Evolutionary conservation across 2,329 filamentous ascomycete species (phyloP).

Genomic region (Clarireedia monteithiana): DNA sequence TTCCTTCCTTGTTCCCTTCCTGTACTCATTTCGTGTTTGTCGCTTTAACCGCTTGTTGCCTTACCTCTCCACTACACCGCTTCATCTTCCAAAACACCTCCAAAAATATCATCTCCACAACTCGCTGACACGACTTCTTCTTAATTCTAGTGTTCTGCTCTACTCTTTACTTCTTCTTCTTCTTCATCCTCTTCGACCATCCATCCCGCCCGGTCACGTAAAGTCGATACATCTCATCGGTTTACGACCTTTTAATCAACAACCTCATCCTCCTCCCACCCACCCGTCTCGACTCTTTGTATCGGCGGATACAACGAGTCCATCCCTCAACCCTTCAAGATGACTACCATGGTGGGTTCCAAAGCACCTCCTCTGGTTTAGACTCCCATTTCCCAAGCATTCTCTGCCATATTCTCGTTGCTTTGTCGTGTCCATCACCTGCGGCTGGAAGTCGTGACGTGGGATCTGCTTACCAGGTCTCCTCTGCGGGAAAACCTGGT

Average conservation of each 20-base stretch:
- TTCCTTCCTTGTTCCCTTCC: slow-evolving; percentile 11
- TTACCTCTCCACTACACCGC: background rate
- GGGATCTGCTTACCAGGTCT: background rate
- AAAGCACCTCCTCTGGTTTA: slow-evolving; percentile 31
- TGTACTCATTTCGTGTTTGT: background rate
- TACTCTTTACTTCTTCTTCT: slow-evolving; percentile 1
- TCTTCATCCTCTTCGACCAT: slow-evolving; percentile 6
- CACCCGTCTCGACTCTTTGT: slow-evolving; percentile 17
- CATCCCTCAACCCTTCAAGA: slow-evolving; percentile 34
- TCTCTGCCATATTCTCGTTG: slow-evolving; percentile 26
- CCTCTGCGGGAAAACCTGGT: no score
- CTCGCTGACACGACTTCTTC: background rate
- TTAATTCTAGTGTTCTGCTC: slow-evolving; percentile 3
- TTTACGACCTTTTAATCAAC: background rate
- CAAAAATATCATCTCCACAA: background rate
- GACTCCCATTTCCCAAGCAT: slow-evolving; percentile 33
- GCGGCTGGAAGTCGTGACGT: slow-evolving; percentile 4
- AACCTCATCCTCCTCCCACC: slow-evolving; percentile 1
- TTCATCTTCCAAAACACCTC: background rate
- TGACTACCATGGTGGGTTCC: slow-evolving; percentile 55
- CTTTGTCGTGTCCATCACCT: slow-evolving; percentile 11
- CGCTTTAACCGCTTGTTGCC: slow-evolving; percentile 5
- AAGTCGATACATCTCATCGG: background rate
- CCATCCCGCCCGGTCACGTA: background rate
- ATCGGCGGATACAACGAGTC: slow-evolving; percentile 29